phyloP scores from a whole-genome alignment of 768 basidiomycete genomes.

The Vararia minispora region DNA sequence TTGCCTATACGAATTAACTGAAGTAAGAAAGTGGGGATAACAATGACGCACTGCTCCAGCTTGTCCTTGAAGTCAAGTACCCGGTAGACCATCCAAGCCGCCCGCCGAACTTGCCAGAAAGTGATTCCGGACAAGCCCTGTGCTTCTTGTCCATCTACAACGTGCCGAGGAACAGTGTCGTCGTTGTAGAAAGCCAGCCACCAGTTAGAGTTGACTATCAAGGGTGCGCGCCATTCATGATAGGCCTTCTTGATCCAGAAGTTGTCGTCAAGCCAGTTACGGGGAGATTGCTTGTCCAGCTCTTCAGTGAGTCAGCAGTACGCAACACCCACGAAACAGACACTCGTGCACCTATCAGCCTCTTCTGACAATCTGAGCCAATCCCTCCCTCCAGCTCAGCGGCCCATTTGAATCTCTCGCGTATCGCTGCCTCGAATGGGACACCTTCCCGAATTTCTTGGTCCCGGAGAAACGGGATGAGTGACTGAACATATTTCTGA shows the following conservation, averaged over 20 bases:
- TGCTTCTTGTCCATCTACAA: slow-evolving; percentile 16
- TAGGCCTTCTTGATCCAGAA: slow-evolving; percentile 88
- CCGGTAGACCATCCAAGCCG: slow-evolving; percentile 71
- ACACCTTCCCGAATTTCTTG: slow-evolving; percentile 49
- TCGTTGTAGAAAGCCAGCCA: slow-evolving; percentile 86
- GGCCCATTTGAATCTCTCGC: slow-evolving; percentile 46
- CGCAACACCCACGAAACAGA: slow-evolving; percentile 5
- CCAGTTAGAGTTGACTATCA: slow-evolving; percentile 92
- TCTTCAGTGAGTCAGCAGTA: slow-evolving; percentile 30
- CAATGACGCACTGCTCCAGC: slow-evolving; percentile 44
- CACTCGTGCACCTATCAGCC: slow-evolving; percentile 46
- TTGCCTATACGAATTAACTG: slow-evolving; percentile 37
- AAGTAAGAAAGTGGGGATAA: neutral
- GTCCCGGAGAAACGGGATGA: slow-evolving; percentile 72
- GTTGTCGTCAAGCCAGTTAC: slow-evolving; percentile 93
- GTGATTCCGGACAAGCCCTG: slow-evolving; percentile 39
- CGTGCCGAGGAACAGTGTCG: slow-evolving; percentile 37
- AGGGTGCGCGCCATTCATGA: slow-evolving; percentile 75
- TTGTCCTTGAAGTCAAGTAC: slow-evolving; percentile 62
- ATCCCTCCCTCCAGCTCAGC: slow-evolving; percentile 63
- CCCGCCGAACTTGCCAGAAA: slow-evolving; percentile 76
- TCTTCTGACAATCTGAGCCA: slow-evolving; percentile 57
- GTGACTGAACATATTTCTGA: slow-evolving; percentile 63
- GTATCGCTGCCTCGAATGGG: slow-evolving; percentile 39
- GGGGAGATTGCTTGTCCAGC: slow-evolving; percentile 70